phyloP scores from a whole-genome alignment of 495 filamentous ascomycete genomes.

The Friedmanniomyces endolithicus region DNA sequence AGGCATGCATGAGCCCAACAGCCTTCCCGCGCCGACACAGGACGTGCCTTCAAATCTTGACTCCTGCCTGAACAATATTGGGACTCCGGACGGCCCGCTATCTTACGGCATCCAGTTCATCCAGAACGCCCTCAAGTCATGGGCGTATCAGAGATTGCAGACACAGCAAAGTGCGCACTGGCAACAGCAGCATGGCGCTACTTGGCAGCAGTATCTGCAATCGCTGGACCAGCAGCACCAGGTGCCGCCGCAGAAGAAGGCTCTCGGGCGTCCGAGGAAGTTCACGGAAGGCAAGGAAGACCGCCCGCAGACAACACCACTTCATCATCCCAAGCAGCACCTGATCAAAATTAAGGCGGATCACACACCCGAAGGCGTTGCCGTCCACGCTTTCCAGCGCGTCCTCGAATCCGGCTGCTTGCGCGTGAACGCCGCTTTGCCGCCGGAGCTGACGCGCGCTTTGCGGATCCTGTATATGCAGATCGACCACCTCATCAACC shows the following conservation, averaged over 20 bases:
- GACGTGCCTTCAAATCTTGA: neutral
- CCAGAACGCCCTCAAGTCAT: conserved; percentile 16
- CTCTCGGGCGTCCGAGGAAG: conserved; percentile 11
- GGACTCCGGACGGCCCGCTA: conserved; percentile 9
- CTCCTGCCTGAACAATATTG: neutral
- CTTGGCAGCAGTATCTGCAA: conserved; percentile 2
- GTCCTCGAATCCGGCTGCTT: conserved; percentile 10
- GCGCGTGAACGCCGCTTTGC: conserved; percentile 12
- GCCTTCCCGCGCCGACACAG: neutral
- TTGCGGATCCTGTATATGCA: conserved; percentile 16
- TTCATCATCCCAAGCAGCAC: neutral
- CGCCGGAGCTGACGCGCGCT: conserved; percentile 6
- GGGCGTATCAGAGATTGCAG: conserved; percentile 9
- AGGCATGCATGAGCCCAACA: neutral
- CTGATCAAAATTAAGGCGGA: neutral
- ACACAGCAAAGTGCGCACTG: neutral
- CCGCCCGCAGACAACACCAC: neutral
- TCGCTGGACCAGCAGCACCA: neutral
- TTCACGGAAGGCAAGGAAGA: conserved; percentile 3
- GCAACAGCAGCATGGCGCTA: neutral
- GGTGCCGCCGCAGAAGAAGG: no score
- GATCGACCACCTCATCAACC: conserved; percentile 20
- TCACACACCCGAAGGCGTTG: conserved; percentile 4
- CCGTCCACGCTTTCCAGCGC: conserved; percentile 12
- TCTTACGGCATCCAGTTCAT: conserved; percentile 21